Percentiles rank a stretch among this genome's conserved stretches.
These are phyloP conservation scores for Gloeopeniophorella convolvens DNA, from an alignment of 768 basidiomycete genomes.

Conservation along the genomic window DNA sequence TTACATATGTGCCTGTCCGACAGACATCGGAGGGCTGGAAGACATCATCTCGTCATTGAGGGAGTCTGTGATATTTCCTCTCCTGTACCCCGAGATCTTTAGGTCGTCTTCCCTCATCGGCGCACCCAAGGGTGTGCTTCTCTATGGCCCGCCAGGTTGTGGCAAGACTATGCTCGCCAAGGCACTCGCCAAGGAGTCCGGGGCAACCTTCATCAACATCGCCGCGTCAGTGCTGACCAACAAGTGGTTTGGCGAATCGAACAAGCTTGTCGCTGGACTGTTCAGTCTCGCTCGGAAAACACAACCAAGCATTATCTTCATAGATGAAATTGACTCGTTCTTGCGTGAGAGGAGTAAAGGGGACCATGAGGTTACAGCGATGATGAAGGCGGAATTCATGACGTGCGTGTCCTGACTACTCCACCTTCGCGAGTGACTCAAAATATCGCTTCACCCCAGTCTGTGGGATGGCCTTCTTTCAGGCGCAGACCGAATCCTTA, in stretches of 20 bases:
- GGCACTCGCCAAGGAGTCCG: slow-evolving; percentile 93
- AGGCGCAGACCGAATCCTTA: slow-evolving; percentile 72
- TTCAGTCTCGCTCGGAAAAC: slow-evolving; percentile 92
- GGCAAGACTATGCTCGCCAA: slow-evolving; percentile 99
- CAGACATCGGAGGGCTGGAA: slow-evolving; percentile 92
- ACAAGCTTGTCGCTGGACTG: slow-evolving; percentile 91
- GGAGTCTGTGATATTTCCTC: slow-evolving; percentile 93
- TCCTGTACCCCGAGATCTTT: slow-evolving; percentile 88
- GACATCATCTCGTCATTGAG: slow-evolving; percentile 82
- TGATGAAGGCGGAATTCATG: slow-evolving; percentile 98
- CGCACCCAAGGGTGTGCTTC: slow-evolving; percentile 92
- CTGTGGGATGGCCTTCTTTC: slow-evolving; percentile 94
- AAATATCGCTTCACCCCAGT: slow-evolving; percentile 38
- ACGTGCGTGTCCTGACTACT: slow-evolving; percentile 46
- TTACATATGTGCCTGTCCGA: slow-evolving; percentile 6
- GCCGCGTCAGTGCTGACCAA: slow-evolving; percentile 67
- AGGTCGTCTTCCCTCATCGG: slow-evolving; percentile 73
- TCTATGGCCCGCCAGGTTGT: slow-evolving; percentile 96
- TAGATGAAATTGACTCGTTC: slow-evolving; percentile 98
- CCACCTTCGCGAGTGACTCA: neutral
- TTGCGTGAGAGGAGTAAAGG: slow-evolving; percentile 78
- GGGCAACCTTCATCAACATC: slow-evolving; percentile 93
- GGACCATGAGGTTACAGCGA: slow-evolving; percentile 96
- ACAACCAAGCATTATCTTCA: slow-evolving; percentile 95
- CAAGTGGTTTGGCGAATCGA: slow-evolving; percentile 86